Base-by-base conservation (phyloP, 257 asterid genomes). In the Apocynum venetum region DNA sequence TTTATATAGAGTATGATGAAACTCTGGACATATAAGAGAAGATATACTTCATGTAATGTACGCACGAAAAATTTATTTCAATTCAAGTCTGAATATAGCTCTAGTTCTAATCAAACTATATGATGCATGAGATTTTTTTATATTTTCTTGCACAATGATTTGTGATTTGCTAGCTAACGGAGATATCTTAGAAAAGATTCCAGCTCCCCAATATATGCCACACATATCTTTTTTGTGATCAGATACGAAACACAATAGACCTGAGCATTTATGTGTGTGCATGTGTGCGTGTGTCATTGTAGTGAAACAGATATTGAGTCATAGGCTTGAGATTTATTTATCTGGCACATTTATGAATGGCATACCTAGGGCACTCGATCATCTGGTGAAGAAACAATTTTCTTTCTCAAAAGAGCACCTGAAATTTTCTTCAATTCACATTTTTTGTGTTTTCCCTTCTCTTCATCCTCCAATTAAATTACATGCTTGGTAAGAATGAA, bases 341-440 rank as follows among this genome's bases (percentile, higher is more conserved):
- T 43, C 71, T 66, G 71, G 71, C 51, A 66, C n/a, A 17, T 66
- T 41, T 65, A n/a, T 66, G 48, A 38, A 65, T 38, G 71, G 20
- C 40, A 17, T 14, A 14, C 43, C 10, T 14, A 66, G 12, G 47
- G 46, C 44, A 63, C 7, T 40, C 25, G 14, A 5, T 40, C 25
- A 38, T 66, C 71, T 40, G 49, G 31, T 66, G 11, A 66, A 14
- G 71, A 65, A 65, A 14, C 25, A 38, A 65, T 0, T 65, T 36
- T 13, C 38, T 14, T 17, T 19, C 48, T 40, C 48, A 36, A 64
- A 64, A 11, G 20, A 36, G n/a, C 36, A 8, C 70, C 70, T 35
- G 71, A 66, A 56, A 20, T 57, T 57, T 25, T 57, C 64, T 57
- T 19, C 2, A 6, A 19, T 8, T 57, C 11, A 20, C 64, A 20